Conservation (phyloP, 2,329 filamentous ascomycete species). For the Aspergillus pseudotamarii region DNA sequence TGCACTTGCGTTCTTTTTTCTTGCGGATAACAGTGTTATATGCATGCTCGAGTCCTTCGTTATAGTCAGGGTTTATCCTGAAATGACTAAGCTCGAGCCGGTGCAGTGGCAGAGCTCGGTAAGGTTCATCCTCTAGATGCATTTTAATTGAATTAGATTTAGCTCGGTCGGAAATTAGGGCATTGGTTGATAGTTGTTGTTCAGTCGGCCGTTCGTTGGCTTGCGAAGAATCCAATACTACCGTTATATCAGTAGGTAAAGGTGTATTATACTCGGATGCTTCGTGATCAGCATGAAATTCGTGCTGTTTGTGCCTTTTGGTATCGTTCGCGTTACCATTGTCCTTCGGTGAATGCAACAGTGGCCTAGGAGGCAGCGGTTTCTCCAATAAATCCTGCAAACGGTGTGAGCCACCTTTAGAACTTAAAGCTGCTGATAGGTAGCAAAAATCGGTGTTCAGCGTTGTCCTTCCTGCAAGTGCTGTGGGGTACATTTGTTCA, state of each 20-base stretch:
- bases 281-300: not conserved
- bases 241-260: not conserved
- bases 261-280: not conserved
- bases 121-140: slow-evolving; percentile 42
- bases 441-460: not conserved
- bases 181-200: not conserved
- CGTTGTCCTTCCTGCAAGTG: not conserved
- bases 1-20: slow-evolving; percentile 67
- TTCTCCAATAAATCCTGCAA: slow-evolving; percentile 37
- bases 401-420: slow-evolving; percentile 20
- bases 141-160: slow-evolving; percentile 10
- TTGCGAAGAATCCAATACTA: not conserved
- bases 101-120: slow-evolving; percentile 61
- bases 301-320: not conserved
- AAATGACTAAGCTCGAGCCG: slow-evolving; percentile 72
- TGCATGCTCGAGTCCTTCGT: slow-evolving; percentile 71
- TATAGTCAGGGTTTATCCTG: slow-evolving; percentile 74
- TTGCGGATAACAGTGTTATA: slow-evolving; percentile 75
- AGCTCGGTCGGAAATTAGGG: not conserved
- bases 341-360: slow-evolving; percentile 13
- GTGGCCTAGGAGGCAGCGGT: slow-evolving; percentile 27
- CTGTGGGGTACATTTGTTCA: slow-evolving; percentile 28
- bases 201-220: not conserved
- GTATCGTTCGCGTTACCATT: not conserved
- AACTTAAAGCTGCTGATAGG: not conserved